Base-by-base conservation (phyloP, 2,329 filamentous ascomycete genomes). In the Myriosclerotinia scirpicola region DNA sequence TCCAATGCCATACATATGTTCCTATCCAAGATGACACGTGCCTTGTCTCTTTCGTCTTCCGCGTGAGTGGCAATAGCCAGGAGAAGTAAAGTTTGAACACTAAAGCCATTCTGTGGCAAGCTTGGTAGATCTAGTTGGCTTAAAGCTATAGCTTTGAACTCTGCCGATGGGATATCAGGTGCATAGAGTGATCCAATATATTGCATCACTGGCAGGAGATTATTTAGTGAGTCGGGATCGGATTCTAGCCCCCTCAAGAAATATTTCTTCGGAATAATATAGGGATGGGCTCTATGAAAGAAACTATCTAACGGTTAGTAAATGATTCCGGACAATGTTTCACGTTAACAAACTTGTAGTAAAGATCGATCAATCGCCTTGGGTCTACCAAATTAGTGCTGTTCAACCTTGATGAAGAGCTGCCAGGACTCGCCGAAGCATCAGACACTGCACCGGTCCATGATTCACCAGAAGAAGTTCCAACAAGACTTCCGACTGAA, bases 1-100 rank as follows among this genome's bases (percentile, higher is more conserved):
- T 86, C 81, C 2, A 90, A 77, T 0, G 87, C 87, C 44, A 90
- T 70, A 4, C 83, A 79, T 14, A 85, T 82, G 0, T 88, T 88
- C 17, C 79, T 77, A 14, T 81, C 77, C 63, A 80, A 73, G 40
- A 79, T 68, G 0, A 46, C 26, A 11, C 75, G 71, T 0, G 77
- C 72, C 9, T 73, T 68, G 0, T 66, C 46, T 7, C 73, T 73
- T 1, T 75, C 67, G 12, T 74, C 73, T 9, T 73, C 67, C 72
- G 77, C 80, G 44, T 80, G 80, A 0, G 77, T 52, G 1, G 73
- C 75, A 1, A 80, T 75, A 0, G 80, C 79, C 60, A 75, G 77
- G 0, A 81, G 66, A 0, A 81, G 71, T 8, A 77, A 73, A 12
- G 72, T 72, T 54, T 81, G 80, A 0, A 79, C 77, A 40, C 75